Evolutionary conservation across 192 early-diverging fungal species (phyloP).

Genomic region (Irineochytrium annulatum): DNA sequence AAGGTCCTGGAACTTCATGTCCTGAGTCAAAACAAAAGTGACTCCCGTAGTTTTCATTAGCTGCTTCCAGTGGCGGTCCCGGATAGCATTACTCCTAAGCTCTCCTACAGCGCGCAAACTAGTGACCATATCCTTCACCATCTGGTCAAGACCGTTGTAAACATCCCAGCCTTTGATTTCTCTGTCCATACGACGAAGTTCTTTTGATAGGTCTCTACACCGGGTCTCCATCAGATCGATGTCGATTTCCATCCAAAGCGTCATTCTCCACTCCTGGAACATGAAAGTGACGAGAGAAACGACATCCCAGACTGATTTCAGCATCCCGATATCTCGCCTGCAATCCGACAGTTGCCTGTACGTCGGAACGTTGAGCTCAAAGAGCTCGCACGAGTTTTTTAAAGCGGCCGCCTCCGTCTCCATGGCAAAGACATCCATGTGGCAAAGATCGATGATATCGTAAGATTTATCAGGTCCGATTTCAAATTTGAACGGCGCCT

Average conservation of each 20-base stretch:
- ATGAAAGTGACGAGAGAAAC: conserved; percentile 60
- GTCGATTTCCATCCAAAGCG: conserved; percentile 62
- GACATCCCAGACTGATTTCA: conserved; percentile 61
- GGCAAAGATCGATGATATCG: conserved; percentile 45
- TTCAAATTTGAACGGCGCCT: conserved; percentile 69
- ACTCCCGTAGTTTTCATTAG: conserved; percentile 67
- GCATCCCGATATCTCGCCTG: conserved; percentile 57
- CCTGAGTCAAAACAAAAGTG: conserved; percentile 59
- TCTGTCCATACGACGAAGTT: conserved; percentile 61
- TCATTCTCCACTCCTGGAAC: conserved; percentile 58
- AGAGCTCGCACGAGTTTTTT: conserved; percentile 57
- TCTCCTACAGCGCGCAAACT: conserved; percentile 60
- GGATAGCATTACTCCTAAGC: conserved; percentile 58
- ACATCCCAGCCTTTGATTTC: conserved; percentile 69
- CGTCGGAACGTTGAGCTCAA: conserved; percentile 61
- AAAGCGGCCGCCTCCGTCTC: conserved; percentile 52
- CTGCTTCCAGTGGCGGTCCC: conserved; percentile 67
- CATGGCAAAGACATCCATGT: conserved; percentile 57
- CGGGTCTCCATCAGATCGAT: conserved; percentile 59
- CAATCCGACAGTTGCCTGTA: conserved; percentile 58
- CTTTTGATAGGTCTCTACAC: conserved; percentile 57
- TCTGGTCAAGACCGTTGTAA: conserved; percentile 58
- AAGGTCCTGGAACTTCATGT: conserved; percentile 66
- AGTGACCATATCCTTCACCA: conserved; percentile 67
- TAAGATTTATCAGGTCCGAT: conserved; percentile 48